These are phyloP conservation scores for Cyclospora cayetanensis DNA, from an alignment of 169 alveolate genomes.

Conservation along the genomic window DNA sequence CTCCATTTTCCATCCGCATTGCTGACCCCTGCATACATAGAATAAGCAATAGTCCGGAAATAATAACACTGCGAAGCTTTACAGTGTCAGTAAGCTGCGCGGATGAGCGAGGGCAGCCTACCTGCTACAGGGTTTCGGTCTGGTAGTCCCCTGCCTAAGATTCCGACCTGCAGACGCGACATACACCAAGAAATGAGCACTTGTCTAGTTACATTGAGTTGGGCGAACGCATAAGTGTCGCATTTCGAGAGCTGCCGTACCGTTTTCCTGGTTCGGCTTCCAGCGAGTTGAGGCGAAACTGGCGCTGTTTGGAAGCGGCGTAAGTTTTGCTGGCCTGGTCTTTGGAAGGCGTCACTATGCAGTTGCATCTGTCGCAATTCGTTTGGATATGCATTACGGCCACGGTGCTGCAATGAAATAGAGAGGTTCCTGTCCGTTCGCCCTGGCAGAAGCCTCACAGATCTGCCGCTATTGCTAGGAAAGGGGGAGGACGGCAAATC, in stretches of 20 bases:
- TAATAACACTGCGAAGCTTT: too few relatives aligned
- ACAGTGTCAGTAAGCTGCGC: too few relatives aligned
- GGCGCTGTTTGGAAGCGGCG: not conserved
- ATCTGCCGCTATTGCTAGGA: constrained; percentile 38
- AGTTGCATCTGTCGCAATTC: not conserved
- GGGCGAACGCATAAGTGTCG: too few relatives aligned
- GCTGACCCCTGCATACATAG: constrained; percentile 40
- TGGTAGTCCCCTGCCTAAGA: constrained; percentile 10
- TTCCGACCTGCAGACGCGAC: constrained; percentile 1
- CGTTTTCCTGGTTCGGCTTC: constrained; percentile 15
- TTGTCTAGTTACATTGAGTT: not conserved
- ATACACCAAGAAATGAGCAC: too few relatives aligned
- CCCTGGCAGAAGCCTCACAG: constrained; percentile 38
- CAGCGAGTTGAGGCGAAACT: not conserved
- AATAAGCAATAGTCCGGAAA: not conserved
- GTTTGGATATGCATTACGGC: not conserved
- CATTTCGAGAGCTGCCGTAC: not conserved
- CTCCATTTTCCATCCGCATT: constrained; percentile 66
- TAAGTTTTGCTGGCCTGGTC: not conserved
- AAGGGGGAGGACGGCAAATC: constrained; percentile 21
- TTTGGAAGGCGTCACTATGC: constrained; percentile 14
- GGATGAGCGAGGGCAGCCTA: not conserved
- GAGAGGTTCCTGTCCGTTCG: constrained; percentile 8
- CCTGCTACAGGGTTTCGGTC: constrained; percentile 37
- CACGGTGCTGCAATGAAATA: not conserved